A percentile compares a stretch with the other conserved stretches of the same genome.
phyloP scores from a whole-genome alignment of 805 yeast species.

The Yamadazyma paraphyllophila region DNA sequence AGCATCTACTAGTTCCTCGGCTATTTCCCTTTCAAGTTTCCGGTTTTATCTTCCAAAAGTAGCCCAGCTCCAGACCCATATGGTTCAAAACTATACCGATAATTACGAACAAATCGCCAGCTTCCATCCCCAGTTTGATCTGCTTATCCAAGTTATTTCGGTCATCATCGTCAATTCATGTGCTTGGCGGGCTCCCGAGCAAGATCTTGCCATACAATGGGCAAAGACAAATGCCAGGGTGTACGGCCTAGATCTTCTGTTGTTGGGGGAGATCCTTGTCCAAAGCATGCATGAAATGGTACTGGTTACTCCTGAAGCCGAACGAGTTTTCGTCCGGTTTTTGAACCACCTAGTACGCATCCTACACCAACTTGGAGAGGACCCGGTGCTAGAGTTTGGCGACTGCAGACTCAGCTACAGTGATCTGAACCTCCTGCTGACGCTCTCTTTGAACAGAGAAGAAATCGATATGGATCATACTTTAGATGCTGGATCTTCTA shows the following conservation, averaged over 20 bases:
- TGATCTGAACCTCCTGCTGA: slow-evolving; percentile 12
- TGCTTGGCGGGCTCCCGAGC: background rate
- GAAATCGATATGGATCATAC: slow-evolving; percentile 6
- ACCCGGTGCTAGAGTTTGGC: slow-evolving; percentile 8
- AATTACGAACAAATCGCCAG: background rate
- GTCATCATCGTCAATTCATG: background rate
- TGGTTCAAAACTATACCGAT: background rate
- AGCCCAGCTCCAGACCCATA: background rate
- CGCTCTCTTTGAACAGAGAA: slow-evolving; percentile 10
- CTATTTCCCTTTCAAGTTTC: background rate
- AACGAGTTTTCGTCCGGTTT: slow-evolving; percentile 9
- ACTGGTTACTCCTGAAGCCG: background rate
- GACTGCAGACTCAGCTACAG: slow-evolving; percentile 14
- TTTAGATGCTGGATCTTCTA: slow-evolving; percentile 4
- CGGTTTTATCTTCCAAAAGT: background rate
- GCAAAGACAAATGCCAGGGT: slow-evolving; percentile 13
- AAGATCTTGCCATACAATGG: slow-evolving; percentile 6
- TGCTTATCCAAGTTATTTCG: slow-evolving; percentile 3
- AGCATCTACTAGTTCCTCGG: background rate
- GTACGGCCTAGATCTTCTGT: slow-evolving; percentile 9
- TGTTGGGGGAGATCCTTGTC: slow-evolving; percentile 10
- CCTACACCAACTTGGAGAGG: slow-evolving; percentile 4
- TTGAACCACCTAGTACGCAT: slow-evolving; percentile 7
- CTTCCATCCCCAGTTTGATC: slow-evolving; percentile 1
- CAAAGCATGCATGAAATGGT: slow-evolving; percentile 1